Evolutionary conservation across 192 early-diverging fungal genomes (phyloP), one percentile per base, ranked within the genome.

Genomic region (Backusella parvicylindrica): DNA sequence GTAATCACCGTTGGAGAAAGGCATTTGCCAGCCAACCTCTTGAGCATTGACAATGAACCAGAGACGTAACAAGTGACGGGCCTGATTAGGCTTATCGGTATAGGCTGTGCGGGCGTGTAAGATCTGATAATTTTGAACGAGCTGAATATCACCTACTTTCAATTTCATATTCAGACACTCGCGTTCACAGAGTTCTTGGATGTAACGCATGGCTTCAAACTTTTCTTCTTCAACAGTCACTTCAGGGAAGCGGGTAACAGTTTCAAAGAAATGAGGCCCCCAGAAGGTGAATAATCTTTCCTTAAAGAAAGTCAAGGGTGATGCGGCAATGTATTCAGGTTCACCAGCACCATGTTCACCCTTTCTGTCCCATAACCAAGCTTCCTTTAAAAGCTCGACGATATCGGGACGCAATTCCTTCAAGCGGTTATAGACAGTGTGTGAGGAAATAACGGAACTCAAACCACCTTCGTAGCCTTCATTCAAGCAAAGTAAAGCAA

Each of bases 341-440:
- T 81, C 75, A 15, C 67, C 40, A 30, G 75, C 63, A 2, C 63
- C 60, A 37, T 78, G 74, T 23, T 83, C 82, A 30, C 74, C 74
- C 47, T 83, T 83, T 30, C 76, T 70, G 32, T 83, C 82, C 82
- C 82, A 83, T n/a, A 75, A 72, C 79, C 79, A 83, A 30, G 73
- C 16, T 33, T 74, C 31, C 31, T 80, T 81, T 23, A 83, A 50
- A 15, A 77, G 40, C 23, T 77, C 72, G 12, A 79, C 53, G 23
- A 83, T 75, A 75, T 83, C 82, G 2, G 75, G 76, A 5, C 82
- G 75, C 2, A 66, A 50, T 28, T 74, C 75, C 13, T 71, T 72
- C 8, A 83, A 71, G 26, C 72, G 69, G 68, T 81, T 83, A 50
- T 81, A 83, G n/a, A 83, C 68, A 4, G 82, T 83, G 36, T 82